Evolutionary conservation across 768 basidiomycete genomes (phyloP).

Genomic region (Boletus tomentosulus): DNA sequence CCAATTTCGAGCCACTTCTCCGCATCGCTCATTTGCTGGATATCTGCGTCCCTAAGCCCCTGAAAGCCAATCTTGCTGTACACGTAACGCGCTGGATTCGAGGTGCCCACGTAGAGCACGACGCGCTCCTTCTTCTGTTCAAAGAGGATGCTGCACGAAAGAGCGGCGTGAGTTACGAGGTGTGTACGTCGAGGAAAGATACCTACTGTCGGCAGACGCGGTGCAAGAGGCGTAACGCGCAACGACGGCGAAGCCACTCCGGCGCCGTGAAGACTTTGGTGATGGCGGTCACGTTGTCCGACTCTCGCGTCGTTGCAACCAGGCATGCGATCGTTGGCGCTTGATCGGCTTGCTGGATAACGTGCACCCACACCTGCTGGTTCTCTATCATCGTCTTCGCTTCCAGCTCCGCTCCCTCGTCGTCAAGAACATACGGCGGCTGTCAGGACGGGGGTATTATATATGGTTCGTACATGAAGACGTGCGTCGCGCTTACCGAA

Average conservation of each 20-base stretch:
- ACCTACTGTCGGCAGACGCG: slow-evolving; percentile 51
- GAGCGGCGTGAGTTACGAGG: not conserved
- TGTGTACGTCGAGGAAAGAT: not conserved
- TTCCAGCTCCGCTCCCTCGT: slow-evolving; percentile 43
- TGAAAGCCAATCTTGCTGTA: slow-evolving; percentile 20
- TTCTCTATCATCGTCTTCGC: slow-evolving; percentile 46
- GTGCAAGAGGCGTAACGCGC: slow-evolving; percentile 56
- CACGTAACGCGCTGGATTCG: slow-evolving; percentile 14
- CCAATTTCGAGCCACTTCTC: slow-evolving; percentile 20
- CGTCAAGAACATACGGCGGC: slow-evolving; percentile 53
- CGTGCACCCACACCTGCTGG: slow-evolving; percentile 56
- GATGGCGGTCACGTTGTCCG: slow-evolving; percentile 52
- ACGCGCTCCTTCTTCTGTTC: not conserved
- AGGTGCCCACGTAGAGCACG: slow-evolving; percentile 61
- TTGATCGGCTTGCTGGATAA: slow-evolving; percentile 26
- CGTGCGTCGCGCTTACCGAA: slow-evolving; percentile 42
- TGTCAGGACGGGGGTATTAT: slow-evolving; percentile 15
- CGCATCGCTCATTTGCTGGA: slow-evolving; percentile 4
- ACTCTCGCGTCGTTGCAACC: slow-evolving; percentile 62
- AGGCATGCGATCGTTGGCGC: slow-evolving; percentile 52
- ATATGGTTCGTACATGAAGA: not conserved
- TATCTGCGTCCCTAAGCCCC: slow-evolving; percentile 6
- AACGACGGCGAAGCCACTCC: slow-evolving; percentile 45
- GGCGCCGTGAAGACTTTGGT: slow-evolving; percentile 66
- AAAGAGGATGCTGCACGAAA: not conserved